phyloP scores from a whole-genome alignment of 257 asterid genomes.

The Solanum peruvianum region DNA sequence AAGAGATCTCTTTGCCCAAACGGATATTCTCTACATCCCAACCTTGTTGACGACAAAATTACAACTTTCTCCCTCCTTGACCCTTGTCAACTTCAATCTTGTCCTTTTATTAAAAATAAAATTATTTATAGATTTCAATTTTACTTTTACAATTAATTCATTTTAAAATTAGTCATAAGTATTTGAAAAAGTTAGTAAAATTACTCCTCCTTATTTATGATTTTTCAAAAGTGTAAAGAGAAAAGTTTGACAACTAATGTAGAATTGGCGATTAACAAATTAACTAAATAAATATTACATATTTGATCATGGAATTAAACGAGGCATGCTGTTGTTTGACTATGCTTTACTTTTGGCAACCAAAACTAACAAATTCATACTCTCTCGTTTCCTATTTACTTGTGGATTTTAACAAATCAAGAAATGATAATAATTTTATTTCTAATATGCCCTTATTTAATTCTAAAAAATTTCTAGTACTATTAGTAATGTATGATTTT shows the following conservation, averaged over 20 bases:
- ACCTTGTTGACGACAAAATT: background rate
- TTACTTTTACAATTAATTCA: background rate
- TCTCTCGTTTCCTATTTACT: too few species aligned
- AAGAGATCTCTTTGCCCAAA: background rate
- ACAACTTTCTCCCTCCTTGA: background rate
- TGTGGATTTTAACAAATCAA: too few species aligned
- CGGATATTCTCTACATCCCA: background rate
- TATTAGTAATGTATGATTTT: too few species aligned
- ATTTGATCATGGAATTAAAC: background rate
- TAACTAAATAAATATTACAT: too few species aligned
- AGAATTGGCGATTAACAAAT: too few species aligned
- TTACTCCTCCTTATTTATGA: background rate
- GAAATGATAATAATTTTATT: too few species aligned
- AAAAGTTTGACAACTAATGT: background rate
- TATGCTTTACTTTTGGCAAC: background rate
- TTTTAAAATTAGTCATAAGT: background rate
- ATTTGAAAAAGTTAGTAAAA: background rate
- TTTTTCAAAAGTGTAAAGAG: background rate
- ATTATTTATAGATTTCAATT: too few species aligned
- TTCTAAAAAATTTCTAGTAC: too few species aligned
- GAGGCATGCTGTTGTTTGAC: background rate
- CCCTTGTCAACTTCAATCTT: background rate
- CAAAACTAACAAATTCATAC: background rate
- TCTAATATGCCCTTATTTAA: too few species aligned
- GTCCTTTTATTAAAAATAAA: background rate